These are phyloP conservation scores for Cystobasidium onofrii DNA, from an alignment of 768 basidiomycete genomes.

Conservation along the genomic window DNA sequence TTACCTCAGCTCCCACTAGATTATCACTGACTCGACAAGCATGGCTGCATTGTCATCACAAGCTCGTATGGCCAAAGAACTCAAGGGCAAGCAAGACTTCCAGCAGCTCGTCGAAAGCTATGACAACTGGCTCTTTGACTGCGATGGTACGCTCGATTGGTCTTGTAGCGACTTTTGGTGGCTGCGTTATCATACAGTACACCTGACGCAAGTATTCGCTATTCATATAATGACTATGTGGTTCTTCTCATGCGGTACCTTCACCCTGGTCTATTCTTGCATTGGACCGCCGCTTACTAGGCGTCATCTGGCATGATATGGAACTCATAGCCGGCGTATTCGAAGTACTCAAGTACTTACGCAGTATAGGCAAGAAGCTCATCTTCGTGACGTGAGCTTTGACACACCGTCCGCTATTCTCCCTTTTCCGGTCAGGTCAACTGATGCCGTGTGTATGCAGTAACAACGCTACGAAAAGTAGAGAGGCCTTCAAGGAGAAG, in stretches of 20 bases:
- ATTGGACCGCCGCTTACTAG: no score
- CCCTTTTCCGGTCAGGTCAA: no score
- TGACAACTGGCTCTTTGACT: conserved; percentile 41
- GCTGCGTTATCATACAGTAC: no score
- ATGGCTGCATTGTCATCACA: background rate
- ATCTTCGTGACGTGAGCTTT: conserved; percentile 36
- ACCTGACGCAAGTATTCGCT: no score
- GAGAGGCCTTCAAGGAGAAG: conserved; percentile 75
- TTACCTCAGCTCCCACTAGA: no score
- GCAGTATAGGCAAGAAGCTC: conserved; percentile 34
- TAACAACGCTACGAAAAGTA: conserved; percentile 92
- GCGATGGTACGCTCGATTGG: conserved; percentile 27
- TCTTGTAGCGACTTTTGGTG: no score
- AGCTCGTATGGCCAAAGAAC: background rate
- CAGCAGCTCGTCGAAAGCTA: conserved; percentile 33
- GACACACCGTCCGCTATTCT: no score
- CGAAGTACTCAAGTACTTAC: conserved; percentile 35
- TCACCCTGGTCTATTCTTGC: no score
- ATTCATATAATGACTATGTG: no score
- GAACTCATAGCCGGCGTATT: conserved; percentile 34
- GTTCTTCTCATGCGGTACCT: no score
- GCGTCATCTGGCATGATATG: conserved; percentile 42
- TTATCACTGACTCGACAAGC: no score
- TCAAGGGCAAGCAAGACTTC: conserved; percentile 22
- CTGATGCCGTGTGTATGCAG: conserved; percentile 53